phyloP scores from a whole-genome alignment of 169 alveolate genomes.

The Theileria sp. region DNA sequence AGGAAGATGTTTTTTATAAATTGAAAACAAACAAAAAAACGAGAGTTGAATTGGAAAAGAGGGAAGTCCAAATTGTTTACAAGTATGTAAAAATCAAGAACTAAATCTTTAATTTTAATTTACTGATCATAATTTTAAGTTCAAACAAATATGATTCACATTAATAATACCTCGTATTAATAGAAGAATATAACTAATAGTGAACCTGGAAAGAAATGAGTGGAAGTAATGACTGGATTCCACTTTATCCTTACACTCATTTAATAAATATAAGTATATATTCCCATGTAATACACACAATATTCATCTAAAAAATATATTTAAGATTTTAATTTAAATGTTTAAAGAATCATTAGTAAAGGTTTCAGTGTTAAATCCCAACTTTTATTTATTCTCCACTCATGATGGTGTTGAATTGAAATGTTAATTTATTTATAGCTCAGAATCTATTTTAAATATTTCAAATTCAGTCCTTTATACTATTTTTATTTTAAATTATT shows the following conservation, averaged over 20 bases:
- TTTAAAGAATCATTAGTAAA: too few relatives aligned
- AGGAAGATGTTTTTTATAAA: background rate
- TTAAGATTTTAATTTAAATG: too few relatives aligned
- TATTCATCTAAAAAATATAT: too few relatives aligned
- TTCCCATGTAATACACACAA: background rate
- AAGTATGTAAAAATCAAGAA: conserved; percentile 6
- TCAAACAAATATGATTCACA: background rate
- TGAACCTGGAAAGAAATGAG: background rate
- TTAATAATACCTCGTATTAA: background rate
- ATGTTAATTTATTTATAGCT: background rate
- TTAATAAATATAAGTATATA: too few relatives aligned
- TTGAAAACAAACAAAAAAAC: background rate
- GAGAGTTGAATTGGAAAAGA: background rate
- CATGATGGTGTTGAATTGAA: background rate
- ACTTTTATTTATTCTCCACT: background rate
- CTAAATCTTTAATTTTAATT: background rate
- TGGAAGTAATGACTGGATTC: background rate
- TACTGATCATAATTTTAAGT: background rate
- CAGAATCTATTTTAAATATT: background rate
- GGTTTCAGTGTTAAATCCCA: background rate
- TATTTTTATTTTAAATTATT: too few relatives aligned
- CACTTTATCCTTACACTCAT: background rate
- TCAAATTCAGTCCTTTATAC: background rate
- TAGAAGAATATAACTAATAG: background rate
- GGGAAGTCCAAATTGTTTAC: conserved; percentile 4